phyloP scores from a whole-genome alignment of 768 basidiomycete genomes.

The Psilocybe sp. region DNA sequence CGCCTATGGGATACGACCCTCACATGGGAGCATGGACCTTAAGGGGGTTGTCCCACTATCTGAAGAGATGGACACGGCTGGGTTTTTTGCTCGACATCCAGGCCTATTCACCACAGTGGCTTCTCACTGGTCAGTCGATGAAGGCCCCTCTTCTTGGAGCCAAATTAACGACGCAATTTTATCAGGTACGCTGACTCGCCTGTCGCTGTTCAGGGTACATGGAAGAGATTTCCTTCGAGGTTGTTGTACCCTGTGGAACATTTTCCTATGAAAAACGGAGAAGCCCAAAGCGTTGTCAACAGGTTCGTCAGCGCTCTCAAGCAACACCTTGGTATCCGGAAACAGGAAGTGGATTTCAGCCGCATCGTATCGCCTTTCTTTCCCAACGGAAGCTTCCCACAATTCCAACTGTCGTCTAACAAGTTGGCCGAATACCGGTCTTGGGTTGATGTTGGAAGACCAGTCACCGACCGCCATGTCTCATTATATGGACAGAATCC shows the following conservation, averaged over 20 bases:
- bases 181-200: slow-evolving; percentile 30
- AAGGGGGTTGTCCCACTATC: slow-evolving; percentile 32
- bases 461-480: slow-evolving; percentile 23
- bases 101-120: slow-evolving; percentile 26
- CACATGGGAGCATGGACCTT: slow-evolving; percentile 29
- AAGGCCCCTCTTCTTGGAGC: not conserved
- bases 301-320: slow-evolving; percentile 23
- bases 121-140: slow-evolving; percentile 23
- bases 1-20: slow-evolving; percentile 34
- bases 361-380: slow-evolving; percentile 24
- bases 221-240: slow-evolving; percentile 26
- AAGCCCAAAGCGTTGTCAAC: slow-evolving; percentile 29
- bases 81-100: slow-evolving; percentile 34
- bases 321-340: slow-evolving; percentile 23
- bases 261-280: slow-evolving; percentile 28
- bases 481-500: slow-evolving; percentile 21
- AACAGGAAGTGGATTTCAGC: slow-evolving; percentile 26
- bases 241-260: slow-evolving; percentile 33
- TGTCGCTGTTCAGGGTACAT: slow-evolving; percentile 19
- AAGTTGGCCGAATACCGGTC: slow-evolving; percentile 34
- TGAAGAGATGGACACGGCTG: slow-evolving; percentile 38
- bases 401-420: slow-evolving; percentile 28
- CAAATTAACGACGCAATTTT: not conserved
- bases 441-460: slow-evolving; percentile 31
- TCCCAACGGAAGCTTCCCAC: slow-evolving; percentile 24